Base-by-base conservation (phyloP, 441 rosid species). In the Codiaeum variegatum region DNA sequence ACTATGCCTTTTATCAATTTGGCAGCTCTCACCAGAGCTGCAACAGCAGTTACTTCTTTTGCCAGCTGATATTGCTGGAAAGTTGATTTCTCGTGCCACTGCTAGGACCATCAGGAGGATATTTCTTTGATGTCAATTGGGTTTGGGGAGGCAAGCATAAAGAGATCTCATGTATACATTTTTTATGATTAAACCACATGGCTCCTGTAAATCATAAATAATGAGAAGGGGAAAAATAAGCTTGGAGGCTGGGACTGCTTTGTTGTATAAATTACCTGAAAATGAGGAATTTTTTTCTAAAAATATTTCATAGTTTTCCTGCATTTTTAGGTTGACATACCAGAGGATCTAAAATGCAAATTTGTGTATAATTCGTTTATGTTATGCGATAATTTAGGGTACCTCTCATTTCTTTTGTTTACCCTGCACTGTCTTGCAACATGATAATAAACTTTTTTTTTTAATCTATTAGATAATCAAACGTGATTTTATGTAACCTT, bases 71-170 rank as follows among this genome's bases (percentile, higher is more conserved):
- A 78, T 94, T 72, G 86, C 82, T 38, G 84, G 89, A 79, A 88
- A 92, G 82, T 79, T 94, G 81, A 68, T 88, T 70, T 89, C 98
- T 67, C 92, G 99, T 23, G 92, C 89, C 42, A 73, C 82, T 5
- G 97, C 99, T 5, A 82, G 98, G 86, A 89, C 97, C 42, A 78
- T 94, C 77, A 88, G 86, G 66, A 86, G 90, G 81, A 73, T 92
- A 29, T 86, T 94, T 67, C 79, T 91, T 61, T 91, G 80, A 92
- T 73, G 67, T 72, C 74, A 21, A 63, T 73, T 63, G n/a, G 59
- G 21, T 23, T 55, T 38, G 28, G 3, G 55, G 42, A 13, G 46
- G 12, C 12, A 10, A 44, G 8, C 38, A n/a, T 18, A 66, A 31
- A 47, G 21, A 19, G 56, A 19, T 19, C 1, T 21, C 2, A 3